A percentile compares a stretch with the other conserved stretches of the same genome.
These are phyloP conservation scores for Penicillium sp. DNA, from an alignment of 2,329 filamentous ascomycete genomes.

Conservation along the genomic window DNA sequence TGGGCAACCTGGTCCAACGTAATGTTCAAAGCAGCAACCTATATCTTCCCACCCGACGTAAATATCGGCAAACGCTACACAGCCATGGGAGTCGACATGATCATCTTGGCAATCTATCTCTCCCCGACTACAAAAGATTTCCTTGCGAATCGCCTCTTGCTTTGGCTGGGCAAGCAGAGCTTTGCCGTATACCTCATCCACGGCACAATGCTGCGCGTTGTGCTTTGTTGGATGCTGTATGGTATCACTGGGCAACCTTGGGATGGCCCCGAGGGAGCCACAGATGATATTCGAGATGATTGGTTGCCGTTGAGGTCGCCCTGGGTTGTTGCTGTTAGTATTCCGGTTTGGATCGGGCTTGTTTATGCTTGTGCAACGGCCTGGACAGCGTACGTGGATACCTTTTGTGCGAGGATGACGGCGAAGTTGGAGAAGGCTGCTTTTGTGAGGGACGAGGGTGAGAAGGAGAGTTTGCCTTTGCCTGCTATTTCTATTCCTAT, in stretches of 20 bases:
- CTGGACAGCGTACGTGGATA: constrained; percentile 56
- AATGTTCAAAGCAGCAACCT: constrained; percentile 43
- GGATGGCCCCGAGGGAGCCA: constrained; percentile 25
- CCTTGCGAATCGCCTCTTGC: constrained; percentile 52
- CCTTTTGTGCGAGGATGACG: constrained; percentile 50
- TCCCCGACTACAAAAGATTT: constrained; percentile 51
- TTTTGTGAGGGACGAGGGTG: constrained; percentile 47
- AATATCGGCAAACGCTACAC: constrained; percentile 50
- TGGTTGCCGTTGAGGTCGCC: constrained; percentile 45
- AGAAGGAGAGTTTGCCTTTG: constrained; percentile 31
- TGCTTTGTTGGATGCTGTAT: constrained; percentile 55
- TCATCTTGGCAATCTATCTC: constrained; percentile 54
- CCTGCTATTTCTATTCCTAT: constrained; percentile 23
- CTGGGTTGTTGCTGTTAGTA: constrained; percentile 41
- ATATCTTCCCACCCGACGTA: constrained; percentile 49
- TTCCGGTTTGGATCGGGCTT: constrained; percentile 48
- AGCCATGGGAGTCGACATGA: constrained; percentile 51
- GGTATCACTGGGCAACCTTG: constrained; percentile 51
- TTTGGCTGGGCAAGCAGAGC: constrained; percentile 57
- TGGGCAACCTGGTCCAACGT: constrained; percentile 52
- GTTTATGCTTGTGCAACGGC: constrained; percentile 50
- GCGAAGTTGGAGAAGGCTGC: constrained; percentile 49
- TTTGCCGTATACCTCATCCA: constrained; percentile 59
- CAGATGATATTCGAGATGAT: constrained; percentile 17
- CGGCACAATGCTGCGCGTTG: constrained; percentile 54